Evolutionary conservation across 108 stramenopile species (phyloP).

Genomic region (Fistulifera solaris): DNA sequence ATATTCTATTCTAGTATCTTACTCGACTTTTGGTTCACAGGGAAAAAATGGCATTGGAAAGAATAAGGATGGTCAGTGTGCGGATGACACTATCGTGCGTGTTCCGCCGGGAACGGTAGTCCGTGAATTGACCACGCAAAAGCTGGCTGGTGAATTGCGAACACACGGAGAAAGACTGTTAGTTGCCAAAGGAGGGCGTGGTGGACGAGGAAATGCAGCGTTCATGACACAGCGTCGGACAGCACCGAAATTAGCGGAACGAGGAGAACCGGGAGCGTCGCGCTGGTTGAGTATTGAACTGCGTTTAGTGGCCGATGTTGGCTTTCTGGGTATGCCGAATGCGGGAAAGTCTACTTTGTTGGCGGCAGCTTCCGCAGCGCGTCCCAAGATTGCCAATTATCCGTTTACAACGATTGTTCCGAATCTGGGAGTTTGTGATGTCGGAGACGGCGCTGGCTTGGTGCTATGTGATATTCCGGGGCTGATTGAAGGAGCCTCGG

Average conservation of each 20-base stretch:
- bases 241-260: conserved; percentile 84
- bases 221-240: conserved; percentile 81
- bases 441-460: conserved; percentile 72
- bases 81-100: conserved; percentile 53
- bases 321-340: conserved; percentile 95
- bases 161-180: conserved; percentile 67
- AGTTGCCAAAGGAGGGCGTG: conserved; percentile 89
- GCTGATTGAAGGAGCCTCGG: conserved; percentile 79
- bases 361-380: conserved; percentile 75
- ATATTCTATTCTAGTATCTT: no score
- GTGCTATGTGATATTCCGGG: conserved; percentile 93
- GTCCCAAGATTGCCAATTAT: conserved; percentile 96
- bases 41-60: conserved; percentile 87
- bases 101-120: conserved; percentile 95
- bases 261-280: conserved; percentile 82
- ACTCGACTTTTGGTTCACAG: background rate
- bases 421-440: conserved; percentile 91
- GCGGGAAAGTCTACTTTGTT: conserved; percentile 96
- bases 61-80: conserved; percentile 60
- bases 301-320: conserved; percentile 93
- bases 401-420: conserved; percentile 97
- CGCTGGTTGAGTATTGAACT: conserved; percentile 88
- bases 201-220: conserved; percentile 91
- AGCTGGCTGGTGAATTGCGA: conserved; percentile 83
- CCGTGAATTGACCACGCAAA: conserved; percentile 73